phyloP scores from a whole-genome alignment of 2,329 filamentous ascomycete species.

The Plenodomus biglobosus region DNA sequence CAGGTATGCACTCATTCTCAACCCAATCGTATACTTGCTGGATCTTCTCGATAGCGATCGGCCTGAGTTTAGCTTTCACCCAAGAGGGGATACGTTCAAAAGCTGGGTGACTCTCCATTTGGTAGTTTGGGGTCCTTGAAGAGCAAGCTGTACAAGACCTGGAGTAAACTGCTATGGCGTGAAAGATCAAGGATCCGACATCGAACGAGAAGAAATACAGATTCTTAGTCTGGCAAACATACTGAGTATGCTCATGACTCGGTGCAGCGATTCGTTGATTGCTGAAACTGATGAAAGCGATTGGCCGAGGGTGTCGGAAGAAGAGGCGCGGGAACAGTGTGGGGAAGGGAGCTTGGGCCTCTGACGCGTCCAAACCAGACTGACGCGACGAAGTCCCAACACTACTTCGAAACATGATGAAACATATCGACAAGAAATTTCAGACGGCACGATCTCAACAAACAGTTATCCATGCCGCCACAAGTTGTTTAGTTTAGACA shows the following conservation, averaged over 20 bases:
- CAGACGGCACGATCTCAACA: too few relatives aligned
- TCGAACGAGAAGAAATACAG: too few relatives aligned
- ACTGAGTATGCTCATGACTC: background rate
- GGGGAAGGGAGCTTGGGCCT: too few relatives aligned
- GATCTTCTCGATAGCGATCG: constrained; percentile 48
- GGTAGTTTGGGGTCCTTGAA: constrained; percentile 20
- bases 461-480: too few relatives aligned
- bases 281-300: background rate
- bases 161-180: background rate
- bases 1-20: constrained; percentile 50
- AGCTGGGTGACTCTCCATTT: constrained; percentile 38
- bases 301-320: background rate
- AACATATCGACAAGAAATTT: too few relatives aligned
- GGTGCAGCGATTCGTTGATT: background rate
- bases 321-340: too few relatives aligned
- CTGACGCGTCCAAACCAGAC: too few relatives aligned
- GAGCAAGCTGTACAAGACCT: background rate
- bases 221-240: background rate
- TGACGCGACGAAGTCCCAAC: too few relatives aligned
- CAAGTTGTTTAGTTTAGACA: too few relatives aligned
- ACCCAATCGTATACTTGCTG: constrained; percentile 49
- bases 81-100: constrained; percentile 47
- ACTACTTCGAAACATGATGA: too few relatives aligned
- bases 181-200: too few relatives aligned
- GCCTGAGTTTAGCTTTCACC: constrained; percentile 56